Base-by-base conservation (phyloP, 139 green algal genomes). In the Mesotaenium endlicherianum region DNA sequence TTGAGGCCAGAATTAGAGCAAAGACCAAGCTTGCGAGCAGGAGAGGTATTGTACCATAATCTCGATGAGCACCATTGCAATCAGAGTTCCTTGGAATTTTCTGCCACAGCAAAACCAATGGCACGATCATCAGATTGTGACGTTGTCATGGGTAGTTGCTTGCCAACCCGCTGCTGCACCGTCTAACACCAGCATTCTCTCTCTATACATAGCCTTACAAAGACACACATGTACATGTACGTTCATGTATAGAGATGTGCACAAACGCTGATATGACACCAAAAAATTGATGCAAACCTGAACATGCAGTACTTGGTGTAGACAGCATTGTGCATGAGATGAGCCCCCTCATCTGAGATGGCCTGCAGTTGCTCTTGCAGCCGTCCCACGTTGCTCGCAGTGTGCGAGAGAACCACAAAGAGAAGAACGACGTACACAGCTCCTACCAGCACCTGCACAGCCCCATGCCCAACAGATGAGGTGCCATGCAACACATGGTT, bases 341-440 rank as follows among this genome's bases (percentile, higher is more conserved):
- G 64, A 11, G 41, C 34, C 30, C 71, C 71, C 34, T 80, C 71
- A 31, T 36, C 71, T 6, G 31, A 17, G 30, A 70, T 70, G n/a
- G n/a, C n/a, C n/a, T 34, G 49, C 49, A 70, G 71, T 34, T 80
- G 71, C 71, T 70, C 49, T 20, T 43, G 50, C 47, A 80, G 71
- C 8, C 20, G 34, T 4, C 40, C 71, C 39, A 80, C n/a, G 34
- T 70, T 80, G n/a, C 39, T 17, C 31, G 31, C 71, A 26, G 41
- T 38, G 8, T 80, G 40, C 8, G 39, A 70, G 6, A 80, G 71
- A 34, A 80, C 71, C n/a, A 36, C 50, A 34, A 44, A 80, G 0
- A 80, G 71, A 30, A 80, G 71, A 3, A 80, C 30, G n/a, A 36
- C n/a, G 31, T 80, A 80, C n/a, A 80, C 41, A 20, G 17, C 71